Base-by-base conservation (phyloP, 164 flowering plant genomes). In the Dillenia suffruticosa region DNA sequence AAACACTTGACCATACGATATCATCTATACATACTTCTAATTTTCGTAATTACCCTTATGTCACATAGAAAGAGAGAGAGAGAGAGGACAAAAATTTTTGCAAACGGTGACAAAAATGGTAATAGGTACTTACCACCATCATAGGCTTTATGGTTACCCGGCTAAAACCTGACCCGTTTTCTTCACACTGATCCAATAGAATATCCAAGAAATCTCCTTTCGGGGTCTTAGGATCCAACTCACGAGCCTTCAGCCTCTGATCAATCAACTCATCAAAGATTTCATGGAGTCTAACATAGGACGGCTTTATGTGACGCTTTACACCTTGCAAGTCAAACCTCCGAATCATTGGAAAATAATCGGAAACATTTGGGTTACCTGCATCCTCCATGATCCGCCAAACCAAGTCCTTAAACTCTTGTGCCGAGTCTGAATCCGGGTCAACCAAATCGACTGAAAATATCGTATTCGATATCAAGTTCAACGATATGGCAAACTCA, bases 321-420 rank as follows among this genome's bases (percentile, higher is more conserved):
- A 68, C 15, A 0, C 73, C 70, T 40, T 69, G 77, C 56, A 70
- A 32, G 26, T 73, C 77, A 9, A 73, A 69, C 56, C 70, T 26
- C 53, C 51, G 52, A 11, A 73, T 5, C 46, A 54, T 44, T 19
- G 77, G 77, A 48, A 73, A 73, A 32, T 58, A 66, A 22, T 69
- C 73, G 17, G 73, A 69, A 8, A 73, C 6, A 49, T 73, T 73
- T 2, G 59, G 54, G 46, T 69, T 69, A 12, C 63, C 69, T 9
- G 63, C 58, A 24, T 47, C 64, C 70, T 73, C 73, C 77, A 73
- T 69, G 55, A 73, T 62, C 44, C 64, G 45, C 73, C 72, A 69
- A 52, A 73, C 73, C 49, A 70, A 26, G 5, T 69, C 72, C 65
- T 69, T 69, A 49, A 73, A 73, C 61, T 69, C 76, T 26, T 54